Evolutionary conservation across 1,284 basidiomycete species (phyloP).

Genomic region (Psilocybe mexicana): DNA sequence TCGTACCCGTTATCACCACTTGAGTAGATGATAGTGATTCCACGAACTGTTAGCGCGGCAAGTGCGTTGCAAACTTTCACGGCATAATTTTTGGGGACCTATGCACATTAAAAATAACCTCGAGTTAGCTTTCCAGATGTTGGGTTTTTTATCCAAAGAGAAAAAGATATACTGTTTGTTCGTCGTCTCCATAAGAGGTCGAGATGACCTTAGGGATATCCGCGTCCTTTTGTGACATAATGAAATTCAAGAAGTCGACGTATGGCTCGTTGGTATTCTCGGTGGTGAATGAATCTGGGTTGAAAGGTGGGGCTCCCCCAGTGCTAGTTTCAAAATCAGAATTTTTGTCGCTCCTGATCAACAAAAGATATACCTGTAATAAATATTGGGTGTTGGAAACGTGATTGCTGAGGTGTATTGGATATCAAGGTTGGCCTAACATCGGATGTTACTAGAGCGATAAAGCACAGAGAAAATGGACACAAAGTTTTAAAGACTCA

Average conservation of each 20-base stretch:
- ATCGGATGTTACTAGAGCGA: not conserved
- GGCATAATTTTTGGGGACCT: slow-evolving; percentile 60
- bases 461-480: not conserved
- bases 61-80: slow-evolving; percentile 56
- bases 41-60: slow-evolving; percentile 60
- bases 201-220: slow-evolving; percentile 54
- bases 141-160: too few relatives aligned
- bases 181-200: slow-evolving; percentile 59
- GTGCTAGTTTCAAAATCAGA: slow-evolving; percentile 38
- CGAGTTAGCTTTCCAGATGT: too few relatives aligned
- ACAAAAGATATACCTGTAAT: slow-evolving; percentile 46
- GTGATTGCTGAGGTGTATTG: slow-evolving; percentile 65
- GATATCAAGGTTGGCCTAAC: slow-evolving; percentile 63
- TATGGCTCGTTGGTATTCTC: slow-evolving; percentile 61
- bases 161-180: slow-evolving; percentile 44
- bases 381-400: slow-evolving; percentile 64
- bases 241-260: slow-evolving; percentile 56
- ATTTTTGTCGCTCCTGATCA: not conserved
- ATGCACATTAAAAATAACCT: not conserved
- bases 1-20: slow-evolving; percentile 60
- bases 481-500: slow-evolving; percentile 17
- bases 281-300: slow-evolving; percentile 51
- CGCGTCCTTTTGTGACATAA: slow-evolving; percentile 41
- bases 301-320: slow-evolving; percentile 67
- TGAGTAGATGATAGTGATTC: slow-evolving; percentile 63